These are phyloP conservation scores for Cephalotrichum gorgonifer DNA, from an alignment of 2,329 filamentous ascomycete species.

Conservation along the genomic window DNA sequence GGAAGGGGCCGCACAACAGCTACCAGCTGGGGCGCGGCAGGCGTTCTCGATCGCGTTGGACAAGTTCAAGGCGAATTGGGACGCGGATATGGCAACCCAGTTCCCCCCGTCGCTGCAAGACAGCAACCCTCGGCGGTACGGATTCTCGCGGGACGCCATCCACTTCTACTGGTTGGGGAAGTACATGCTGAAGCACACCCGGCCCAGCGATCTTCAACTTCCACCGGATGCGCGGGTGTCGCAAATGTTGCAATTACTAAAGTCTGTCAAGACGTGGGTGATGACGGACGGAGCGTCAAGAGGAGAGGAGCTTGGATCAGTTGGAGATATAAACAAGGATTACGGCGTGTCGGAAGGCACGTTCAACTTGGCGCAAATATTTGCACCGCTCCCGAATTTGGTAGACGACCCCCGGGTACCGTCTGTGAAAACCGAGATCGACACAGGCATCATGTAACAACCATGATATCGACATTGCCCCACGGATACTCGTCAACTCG, in stretches of 20 bases:
- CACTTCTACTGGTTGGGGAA: slow-evolving; percentile 66
- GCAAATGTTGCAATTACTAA: slow-evolving; percentile 50
- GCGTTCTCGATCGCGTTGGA: slow-evolving; percentile 47
- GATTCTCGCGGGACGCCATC: slow-evolving; percentile 61
- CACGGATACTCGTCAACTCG: not conserved
- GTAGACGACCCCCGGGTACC: slow-evolving; percentile 30
- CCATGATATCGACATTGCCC: not conserved
- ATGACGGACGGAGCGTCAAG: slow-evolving; percentile 52
- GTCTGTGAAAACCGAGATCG: slow-evolving; percentile 29
- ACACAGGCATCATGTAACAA: slow-evolving; percentile 5
- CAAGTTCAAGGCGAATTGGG: slow-evolving; percentile 65
- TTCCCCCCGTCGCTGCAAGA: slow-evolving; percentile 43
- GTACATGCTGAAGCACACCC: slow-evolving; percentile 50
- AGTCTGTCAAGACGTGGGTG: slow-evolving; percentile 50
- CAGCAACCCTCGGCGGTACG: slow-evolving; percentile 47
- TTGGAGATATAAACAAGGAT: slow-evolving; percentile 57
- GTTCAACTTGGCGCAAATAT: slow-evolving; percentile 61
- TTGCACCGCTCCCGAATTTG: slow-evolving; percentile 45
- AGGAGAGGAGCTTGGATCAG: slow-evolving; percentile 57
- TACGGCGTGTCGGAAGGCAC: slow-evolving; percentile 55
- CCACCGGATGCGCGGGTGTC: slow-evolving; percentile 48
- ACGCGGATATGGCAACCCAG: slow-evolving; percentile 57
- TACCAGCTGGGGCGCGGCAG: slow-evolving; percentile 35
- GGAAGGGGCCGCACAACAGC: slow-evolving; percentile 21
- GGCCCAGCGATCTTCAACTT: slow-evolving; percentile 40